Conservation (phyloP, 257 asterid species). For the Gentiana straminea region DNA sequence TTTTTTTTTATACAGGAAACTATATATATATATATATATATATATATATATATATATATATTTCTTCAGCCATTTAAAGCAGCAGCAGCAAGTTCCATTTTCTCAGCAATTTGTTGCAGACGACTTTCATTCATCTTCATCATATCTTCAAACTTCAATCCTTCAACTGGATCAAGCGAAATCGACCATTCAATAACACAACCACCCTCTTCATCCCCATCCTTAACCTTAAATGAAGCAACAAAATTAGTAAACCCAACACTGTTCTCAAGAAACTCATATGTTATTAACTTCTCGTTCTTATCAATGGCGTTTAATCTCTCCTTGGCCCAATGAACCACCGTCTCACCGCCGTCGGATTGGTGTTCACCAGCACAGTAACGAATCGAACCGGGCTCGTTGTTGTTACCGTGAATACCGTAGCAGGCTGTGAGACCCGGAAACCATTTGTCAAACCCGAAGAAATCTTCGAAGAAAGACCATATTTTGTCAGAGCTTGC, state of each 20-base stretch:
- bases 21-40: too few species aligned
- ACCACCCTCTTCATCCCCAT: constrained; percentile 5
- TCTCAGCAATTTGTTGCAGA: constrained; percentile 36
- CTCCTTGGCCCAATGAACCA: constrained; percentile 12
- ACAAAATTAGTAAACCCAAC: constrained; percentile 8
- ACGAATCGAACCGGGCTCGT: constrained; percentile 57
- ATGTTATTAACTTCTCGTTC: constrained; percentile 2
- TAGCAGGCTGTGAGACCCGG: constrained; percentile 46
- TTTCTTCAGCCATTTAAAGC: too few species aligned
- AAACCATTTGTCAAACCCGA: constrained; percentile 62
- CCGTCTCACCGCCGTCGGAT: not conserved
- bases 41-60: too few species aligned
- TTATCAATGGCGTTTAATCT: constrained; percentile 4
- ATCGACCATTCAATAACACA: constrained; percentile 48
- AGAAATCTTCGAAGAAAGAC: constrained; percentile 52
- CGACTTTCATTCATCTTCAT: constrained; percentile 35
- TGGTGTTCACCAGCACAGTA: constrained; percentile 47
- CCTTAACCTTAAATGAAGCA: not conserved
- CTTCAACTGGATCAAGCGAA: constrained; percentile 55
- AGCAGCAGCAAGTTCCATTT: constrained; percentile 36
- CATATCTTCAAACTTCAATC: constrained; percentile 41
- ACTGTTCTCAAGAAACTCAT: constrained; percentile 11
- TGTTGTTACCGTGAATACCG: constrained; percentile 56
- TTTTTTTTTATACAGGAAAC: too few species aligned
- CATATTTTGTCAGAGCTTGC: constrained; percentile 48